phyloP scores from a whole-genome alignment of 2,329 filamentous ascomycete genomes.

The Apiospora rasikravindrae region DNA sequence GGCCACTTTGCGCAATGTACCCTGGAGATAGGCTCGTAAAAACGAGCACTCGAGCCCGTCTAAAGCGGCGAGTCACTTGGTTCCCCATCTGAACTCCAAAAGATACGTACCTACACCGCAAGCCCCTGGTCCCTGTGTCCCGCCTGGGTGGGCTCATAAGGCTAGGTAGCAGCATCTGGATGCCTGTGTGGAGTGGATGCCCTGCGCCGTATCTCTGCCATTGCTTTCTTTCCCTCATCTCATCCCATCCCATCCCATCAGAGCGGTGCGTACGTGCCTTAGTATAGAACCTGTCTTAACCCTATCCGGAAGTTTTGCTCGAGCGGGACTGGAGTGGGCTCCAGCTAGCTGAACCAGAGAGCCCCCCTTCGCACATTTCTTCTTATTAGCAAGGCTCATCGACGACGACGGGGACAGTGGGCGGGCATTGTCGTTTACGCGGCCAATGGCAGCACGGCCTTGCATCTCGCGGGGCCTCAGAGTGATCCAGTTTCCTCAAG shows the following conservation, averaged over 20 bases:
- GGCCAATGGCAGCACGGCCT: background rate
- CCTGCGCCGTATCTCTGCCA: background rate
- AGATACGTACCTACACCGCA: slow-evolving; percentile 12
- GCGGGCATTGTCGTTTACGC: slow-evolving; percentile 3
- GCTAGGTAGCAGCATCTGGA: background rate
- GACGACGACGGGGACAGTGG: background rate
- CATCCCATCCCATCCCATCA: slow-evolving; percentile 13
- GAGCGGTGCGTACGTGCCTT: slow-evolving; percentile 8
- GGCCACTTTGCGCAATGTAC: background rate
- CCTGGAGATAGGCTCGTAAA: background rate
- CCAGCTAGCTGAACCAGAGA: slow-evolving; percentile 15
- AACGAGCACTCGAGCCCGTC: background rate
- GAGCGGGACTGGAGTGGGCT: background rate
- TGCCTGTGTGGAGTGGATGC: background rate
- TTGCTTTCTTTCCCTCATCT: no score
- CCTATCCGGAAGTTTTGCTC: slow-evolving; percentile 3
- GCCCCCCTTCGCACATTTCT: background rate
- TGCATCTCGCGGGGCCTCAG: background rate
- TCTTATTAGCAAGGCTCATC: slow-evolving; percentile 11
- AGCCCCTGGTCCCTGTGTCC: slow-evolving; percentile 11
- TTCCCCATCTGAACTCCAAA: background rate
- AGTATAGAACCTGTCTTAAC: slow-evolving; percentile 13
- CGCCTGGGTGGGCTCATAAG: slow-evolving; percentile 14
- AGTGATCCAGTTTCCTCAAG: background rate
- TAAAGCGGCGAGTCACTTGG: background rate